Evolutionary conservation across 345 rosid genomes (phyloP).

Genomic region (Euphorbia peplus): DNA sequence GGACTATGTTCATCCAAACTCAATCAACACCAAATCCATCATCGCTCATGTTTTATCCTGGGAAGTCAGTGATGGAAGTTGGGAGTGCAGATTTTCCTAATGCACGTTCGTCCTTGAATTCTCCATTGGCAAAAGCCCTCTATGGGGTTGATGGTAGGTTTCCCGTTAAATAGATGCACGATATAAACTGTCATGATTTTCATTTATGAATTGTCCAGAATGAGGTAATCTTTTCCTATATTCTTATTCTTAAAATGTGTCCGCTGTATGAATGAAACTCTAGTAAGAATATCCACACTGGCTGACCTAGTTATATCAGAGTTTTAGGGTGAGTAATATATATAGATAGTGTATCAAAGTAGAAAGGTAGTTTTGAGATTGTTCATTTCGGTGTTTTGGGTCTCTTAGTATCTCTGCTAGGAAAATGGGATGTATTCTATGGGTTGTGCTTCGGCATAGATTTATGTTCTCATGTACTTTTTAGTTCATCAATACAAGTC

Average conservation of each 20-base stretch:
- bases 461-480: too few species aligned
- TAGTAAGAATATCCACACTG: too few species aligned
- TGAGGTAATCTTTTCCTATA: too few species aligned
- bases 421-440: too few species aligned
- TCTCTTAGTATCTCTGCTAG: too few species aligned
- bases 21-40: slow-evolving; percentile 91
- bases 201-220: neutral
- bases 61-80: slow-evolving; percentile 84
- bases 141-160: slow-evolving; percentile 73
- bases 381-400: too few species aligned
- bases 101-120: slow-evolving; percentile 70
- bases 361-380: too few species aligned
- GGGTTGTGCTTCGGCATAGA: too few species aligned
- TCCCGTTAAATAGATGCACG: neutral
- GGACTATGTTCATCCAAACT: slow-evolving; percentile 88
- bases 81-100: slow-evolving; percentile 94
- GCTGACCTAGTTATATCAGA: too few species aligned
- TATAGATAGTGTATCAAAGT: too few species aligned
- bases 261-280: neutral
- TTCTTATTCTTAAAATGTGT: neutral
- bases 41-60: slow-evolving; percentile 94
- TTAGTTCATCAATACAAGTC: too few species aligned
- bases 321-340: too few species aligned
- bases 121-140: slow-evolving; percentile 73
- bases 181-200: neutral